These are phyloP conservation scores for Microdochium paspali DNA, from an alignment of 2,329 filamentous ascomycete species.

Conservation along the genomic window DNA sequence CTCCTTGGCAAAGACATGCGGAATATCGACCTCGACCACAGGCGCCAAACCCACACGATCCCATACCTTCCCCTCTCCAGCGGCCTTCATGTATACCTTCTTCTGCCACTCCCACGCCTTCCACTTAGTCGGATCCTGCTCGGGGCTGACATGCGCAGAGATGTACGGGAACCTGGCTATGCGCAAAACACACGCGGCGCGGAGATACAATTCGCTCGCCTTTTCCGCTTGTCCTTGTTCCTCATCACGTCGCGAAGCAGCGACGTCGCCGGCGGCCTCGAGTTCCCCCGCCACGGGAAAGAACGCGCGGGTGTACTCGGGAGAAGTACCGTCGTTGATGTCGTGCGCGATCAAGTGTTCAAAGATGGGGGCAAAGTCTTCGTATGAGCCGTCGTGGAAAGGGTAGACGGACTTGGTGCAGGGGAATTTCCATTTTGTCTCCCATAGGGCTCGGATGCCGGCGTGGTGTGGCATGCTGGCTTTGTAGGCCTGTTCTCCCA, in stretches of 20 bases:
- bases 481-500: conserved; percentile 33
- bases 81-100: conserved; percentile 47
- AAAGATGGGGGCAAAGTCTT: conserved; percentile 64
- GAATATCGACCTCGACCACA: conserved; percentile 51
- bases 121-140: conserved; percentile 39
- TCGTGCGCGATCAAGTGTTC: conserved; percentile 48
- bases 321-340: conserved; percentile 56
- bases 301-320: conserved; percentile 55
- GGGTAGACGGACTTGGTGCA: conserved; percentile 57
- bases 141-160: conserved; percentile 21
- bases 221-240: conserved; percentile 35
- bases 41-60: too few relatives aligned
- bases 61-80: conserved; percentile 38
- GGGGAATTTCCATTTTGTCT: conserved; percentile 65
- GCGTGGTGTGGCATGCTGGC: conserved; percentile 44
- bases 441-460: conserved; percentile 57
- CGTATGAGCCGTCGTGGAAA: conserved; percentile 61
- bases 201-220: conserved; percentile 56
- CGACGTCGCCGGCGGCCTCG: conserved; percentile 38
- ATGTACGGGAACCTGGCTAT: conserved; percentile 63
- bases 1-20: conserved; percentile 39
- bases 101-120: conserved; percentile 59
- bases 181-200: conserved; percentile 62
- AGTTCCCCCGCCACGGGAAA: conserved; percentile 52
- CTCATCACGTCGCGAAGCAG: conserved; percentile 16